Conservation (phyloP, 352 stramenopile genomes). For the Phytophthora pinifolia region DNA sequence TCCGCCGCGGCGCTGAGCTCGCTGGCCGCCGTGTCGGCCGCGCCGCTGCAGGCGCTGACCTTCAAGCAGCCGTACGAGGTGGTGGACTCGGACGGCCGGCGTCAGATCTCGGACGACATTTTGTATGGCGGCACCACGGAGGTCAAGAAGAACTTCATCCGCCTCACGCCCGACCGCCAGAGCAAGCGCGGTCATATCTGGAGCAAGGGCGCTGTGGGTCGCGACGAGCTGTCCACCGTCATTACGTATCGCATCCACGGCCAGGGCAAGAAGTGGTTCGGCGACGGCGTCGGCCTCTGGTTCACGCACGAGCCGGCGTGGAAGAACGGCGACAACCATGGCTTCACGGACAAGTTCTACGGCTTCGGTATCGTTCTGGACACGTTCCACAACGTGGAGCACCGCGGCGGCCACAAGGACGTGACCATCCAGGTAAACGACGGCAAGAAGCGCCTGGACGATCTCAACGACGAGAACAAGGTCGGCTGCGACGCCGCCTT, state of each 20-base stretch:
- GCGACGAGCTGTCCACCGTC: slow-evolving; percentile 56
- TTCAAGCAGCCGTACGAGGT: slow-evolving; percentile 71
- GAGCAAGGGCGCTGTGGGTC: slow-evolving; percentile 47
- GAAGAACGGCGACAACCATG: slow-evolving; percentile 70
- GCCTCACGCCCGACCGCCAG: slow-evolving; percentile 76
- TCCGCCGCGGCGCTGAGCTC: slow-evolving; percentile 25
- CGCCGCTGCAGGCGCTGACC: slow-evolving; percentile 38
- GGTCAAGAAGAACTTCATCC: slow-evolving; percentile 85
- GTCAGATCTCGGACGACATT: slow-evolving; percentile 61
- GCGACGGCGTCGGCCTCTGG: slow-evolving; percentile 76
- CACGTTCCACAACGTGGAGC: slow-evolving; percentile 81
- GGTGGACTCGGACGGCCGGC: slow-evolving; percentile 50
- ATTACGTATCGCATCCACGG: slow-evolving; percentile 79
- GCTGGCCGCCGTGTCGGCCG: slow-evolving; percentile 19
- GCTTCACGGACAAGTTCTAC: slow-evolving; percentile 69
- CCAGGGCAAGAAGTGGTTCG: slow-evolving; percentile 78
- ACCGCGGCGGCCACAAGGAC: slow-evolving; percentile 79
- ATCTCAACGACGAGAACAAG: slow-evolving; percentile 72
- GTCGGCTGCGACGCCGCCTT: slow-evolving; percentile 75
- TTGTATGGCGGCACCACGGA: slow-evolving; percentile 59
- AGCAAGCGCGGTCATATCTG: slow-evolving; percentile 81
- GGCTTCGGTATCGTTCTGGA: slow-evolving; percentile 76
- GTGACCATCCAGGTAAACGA: slow-evolving; percentile 81
- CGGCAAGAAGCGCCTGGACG: slow-evolving; percentile 65
- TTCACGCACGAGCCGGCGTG: slow-evolving; percentile 59